phyloP scores from a whole-genome alignment of 495 filamentous ascomycete species.

The Hyaloscypha finlandica region DNA sequence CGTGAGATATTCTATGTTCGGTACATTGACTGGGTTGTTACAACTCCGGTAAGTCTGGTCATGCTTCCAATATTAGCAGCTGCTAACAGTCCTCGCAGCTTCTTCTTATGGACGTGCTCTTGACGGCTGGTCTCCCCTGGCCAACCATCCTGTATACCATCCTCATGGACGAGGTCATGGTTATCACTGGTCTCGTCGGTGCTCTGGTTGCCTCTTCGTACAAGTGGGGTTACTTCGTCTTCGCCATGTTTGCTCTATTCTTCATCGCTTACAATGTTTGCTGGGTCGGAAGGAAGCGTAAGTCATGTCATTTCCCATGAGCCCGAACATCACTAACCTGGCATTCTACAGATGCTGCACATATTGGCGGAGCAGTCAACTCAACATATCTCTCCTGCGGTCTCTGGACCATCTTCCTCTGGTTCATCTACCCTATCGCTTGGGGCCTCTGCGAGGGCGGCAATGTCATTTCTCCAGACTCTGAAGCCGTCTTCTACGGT shows the following conservation, averaged over 20 bases:
- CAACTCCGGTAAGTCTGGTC: slow-evolving; percentile 35
- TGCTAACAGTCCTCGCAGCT: slow-evolving; percentile 42
- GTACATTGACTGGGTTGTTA: slow-evolving; percentile 65
- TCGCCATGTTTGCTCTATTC: slow-evolving; percentile 58
- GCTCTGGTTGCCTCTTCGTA: slow-evolving; percentile 58
- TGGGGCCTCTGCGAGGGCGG: slow-evolving; percentile 71
- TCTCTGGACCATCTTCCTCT: slow-evolving; percentile 55
- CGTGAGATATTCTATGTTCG: slow-evolving; percentile 73
- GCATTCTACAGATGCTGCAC: slow-evolving; percentile 40
- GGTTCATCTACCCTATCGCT: slow-evolving; percentile 67
- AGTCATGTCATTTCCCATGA: background rate
- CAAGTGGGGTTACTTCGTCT: slow-evolving; percentile 71
- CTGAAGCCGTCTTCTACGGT: slow-evolving; percentile 62
- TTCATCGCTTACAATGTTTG: slow-evolving; percentile 59
- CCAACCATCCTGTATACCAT: slow-evolving; percentile 64
- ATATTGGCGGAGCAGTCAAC: slow-evolving; percentile 58
- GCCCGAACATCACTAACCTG: background rate
- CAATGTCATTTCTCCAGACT: slow-evolving; percentile 65
- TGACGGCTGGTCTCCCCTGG: slow-evolving; percentile 66
- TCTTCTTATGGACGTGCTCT: slow-evolving; percentile 59
- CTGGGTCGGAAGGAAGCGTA: slow-evolving; percentile 49
- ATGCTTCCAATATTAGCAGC: background rate
- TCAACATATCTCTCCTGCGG: slow-evolving; percentile 55
- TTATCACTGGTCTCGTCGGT: slow-evolving; percentile 62
- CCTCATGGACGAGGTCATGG: slow-evolving; percentile 63